phyloP scores from a whole-genome alignment of 179 eudicot genomes.

The Beta macrorhiza region DNA sequence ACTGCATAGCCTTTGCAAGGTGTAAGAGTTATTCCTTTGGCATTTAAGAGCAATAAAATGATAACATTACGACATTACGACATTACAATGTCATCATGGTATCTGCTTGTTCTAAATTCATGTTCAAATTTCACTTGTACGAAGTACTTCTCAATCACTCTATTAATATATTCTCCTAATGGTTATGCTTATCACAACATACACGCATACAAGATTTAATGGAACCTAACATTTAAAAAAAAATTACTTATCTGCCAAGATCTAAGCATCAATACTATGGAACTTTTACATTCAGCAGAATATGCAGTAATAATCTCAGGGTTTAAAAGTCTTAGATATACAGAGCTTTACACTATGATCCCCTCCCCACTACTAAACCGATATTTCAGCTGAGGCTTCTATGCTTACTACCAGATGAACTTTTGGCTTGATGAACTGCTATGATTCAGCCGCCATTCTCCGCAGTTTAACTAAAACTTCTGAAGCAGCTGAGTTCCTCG shows the following conservation, averaged over 20 bases:
- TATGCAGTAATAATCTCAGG: neutral
- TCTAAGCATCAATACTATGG: neutral
- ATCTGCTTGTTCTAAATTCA: too few relatives aligned
- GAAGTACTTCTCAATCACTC: too few relatives aligned
- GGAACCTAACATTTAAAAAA: too few relatives aligned
- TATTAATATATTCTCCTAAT: too few relatives aligned
- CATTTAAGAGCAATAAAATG: too few relatives aligned
- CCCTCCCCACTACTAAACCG: neutral
- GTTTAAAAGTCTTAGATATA: conserved; percentile 5
- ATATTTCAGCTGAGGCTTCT: neutral
- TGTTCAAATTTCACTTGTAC: too few relatives aligned
- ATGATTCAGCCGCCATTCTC: conserved; percentile 28
- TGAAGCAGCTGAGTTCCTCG: conserved; percentile 64
- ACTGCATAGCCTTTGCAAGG: too few relatives aligned
- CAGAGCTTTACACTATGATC: conserved; percentile 13
- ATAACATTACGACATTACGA: too few relatives aligned
- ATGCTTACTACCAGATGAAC: neutral
- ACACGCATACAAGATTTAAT: too few relatives aligned
- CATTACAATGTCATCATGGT: too few relatives aligned
- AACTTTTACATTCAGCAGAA: neutral
- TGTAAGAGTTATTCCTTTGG: too few relatives aligned
- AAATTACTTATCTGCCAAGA: neutral
- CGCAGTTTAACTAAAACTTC: conserved; percentile 40
- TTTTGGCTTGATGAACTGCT: neutral
- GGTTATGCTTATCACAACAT: too few relatives aligned